A percentile compares a stretch with the other conserved stretches of the same genome.
Evolutionary conservation across 2,329 filamentous ascomycete genomes (phyloP).

Genomic region (Botryotinia narcissicola): DNA sequence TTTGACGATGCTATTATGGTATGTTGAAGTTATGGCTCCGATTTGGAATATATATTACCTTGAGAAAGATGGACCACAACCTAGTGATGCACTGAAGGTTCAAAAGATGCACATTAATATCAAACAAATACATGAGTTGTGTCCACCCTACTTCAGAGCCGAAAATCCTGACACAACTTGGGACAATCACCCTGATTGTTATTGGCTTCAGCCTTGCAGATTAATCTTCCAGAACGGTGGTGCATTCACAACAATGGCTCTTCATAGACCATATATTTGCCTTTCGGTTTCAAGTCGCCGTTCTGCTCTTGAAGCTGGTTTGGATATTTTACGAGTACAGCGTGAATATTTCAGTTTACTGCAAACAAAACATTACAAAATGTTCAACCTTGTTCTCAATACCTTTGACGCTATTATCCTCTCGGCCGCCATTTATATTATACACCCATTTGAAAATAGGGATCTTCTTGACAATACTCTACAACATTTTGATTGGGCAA

Average conservation of each 20-base stretch:
- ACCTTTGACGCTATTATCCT: slow-evolving; percentile 64
- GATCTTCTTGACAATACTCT: slow-evolving; percentile 48
- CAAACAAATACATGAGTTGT: slow-evolving; percentile 47
- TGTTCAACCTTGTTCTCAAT: slow-evolving; percentile 57
- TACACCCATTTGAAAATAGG: slow-evolving; percentile 56
- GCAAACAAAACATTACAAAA: slow-evolving; percentile 51
- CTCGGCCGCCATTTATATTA: slow-evolving; percentile 58
- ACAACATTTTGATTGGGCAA: slow-evolving; percentile 59
- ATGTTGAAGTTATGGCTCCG: slow-evolving; percentile 47
- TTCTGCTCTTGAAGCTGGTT: slow-evolving; percentile 54
- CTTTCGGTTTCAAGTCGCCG: slow-evolving; percentile 52
- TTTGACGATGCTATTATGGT: slow-evolving; percentile 53
- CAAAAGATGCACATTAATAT: slow-evolving; percentile 54
- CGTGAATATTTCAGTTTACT: slow-evolving; percentile 49
- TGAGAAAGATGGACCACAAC: slow-evolving; percentile 55
- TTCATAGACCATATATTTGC: slow-evolving; percentile 63
- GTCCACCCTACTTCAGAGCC: slow-evolving; percentile 53
- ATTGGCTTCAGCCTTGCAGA: slow-evolving; percentile 52
- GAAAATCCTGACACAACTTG: slow-evolving; percentile 57
- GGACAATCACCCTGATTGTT: slow-evolving; percentile 52
- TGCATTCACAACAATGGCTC: slow-evolving; percentile 55
- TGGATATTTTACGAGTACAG: slow-evolving; percentile 56
- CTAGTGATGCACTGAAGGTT: slow-evolving; percentile 53
- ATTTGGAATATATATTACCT: slow-evolving; percentile 51
- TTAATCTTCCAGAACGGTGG: slow-evolving; percentile 47